Base-by-base conservation (phyloP, 2,329 filamentous ascomycete species). In the Stenocarpella maydis region DNA sequence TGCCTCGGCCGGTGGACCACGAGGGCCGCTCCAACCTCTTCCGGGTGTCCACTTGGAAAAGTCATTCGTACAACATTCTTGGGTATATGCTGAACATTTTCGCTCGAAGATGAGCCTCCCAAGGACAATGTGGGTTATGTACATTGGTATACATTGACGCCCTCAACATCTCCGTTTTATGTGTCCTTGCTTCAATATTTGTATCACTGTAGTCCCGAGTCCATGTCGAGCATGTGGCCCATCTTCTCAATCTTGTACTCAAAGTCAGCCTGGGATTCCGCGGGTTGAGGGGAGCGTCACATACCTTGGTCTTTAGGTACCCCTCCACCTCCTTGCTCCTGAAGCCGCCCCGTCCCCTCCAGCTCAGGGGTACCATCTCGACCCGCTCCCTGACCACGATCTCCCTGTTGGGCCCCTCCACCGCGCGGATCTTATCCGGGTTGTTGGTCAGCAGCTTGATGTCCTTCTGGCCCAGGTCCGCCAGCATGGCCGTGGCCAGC, bases 371-470 rank as follows among this genome's bases (percentile, higher is more conserved):
- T 69, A 99, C 91, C 96, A 99, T 99, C 1, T 95, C 91, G 15
- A 99, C 95, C 54, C 96, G 84, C 81, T 98, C 95, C 73, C 87
- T 92, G 2, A 99, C 96, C 10, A 92, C 86, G 15, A 99, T 86
- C 81, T 99, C 95, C 14, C 94, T 85, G 73, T 93, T 93, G 0
- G 95, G 95, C 0, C 96, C 96, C 79, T 99, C 96, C 0, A 99
- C 92, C 0, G 96, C 96, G 19, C 94, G 86, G 50, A 99, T 93
- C 83, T 99, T 99, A 75, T 99, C 96, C 0, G 96, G 96, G 76
- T 99, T 99, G 79, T 99, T 99, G 12, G 96, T 99, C 75, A 99
- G 82, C 63, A 99, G 82, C 43, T 93, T 86, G 65, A 98, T 90
- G 34, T 95, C 92, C 15, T 82, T 80, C 74, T 97, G 87, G 0